These are phyloP conservation scores for Xylariaceae sp. DNA, from an alignment of 2,329 filamentous ascomycete genomes.

Conservation along the genomic window DNA sequence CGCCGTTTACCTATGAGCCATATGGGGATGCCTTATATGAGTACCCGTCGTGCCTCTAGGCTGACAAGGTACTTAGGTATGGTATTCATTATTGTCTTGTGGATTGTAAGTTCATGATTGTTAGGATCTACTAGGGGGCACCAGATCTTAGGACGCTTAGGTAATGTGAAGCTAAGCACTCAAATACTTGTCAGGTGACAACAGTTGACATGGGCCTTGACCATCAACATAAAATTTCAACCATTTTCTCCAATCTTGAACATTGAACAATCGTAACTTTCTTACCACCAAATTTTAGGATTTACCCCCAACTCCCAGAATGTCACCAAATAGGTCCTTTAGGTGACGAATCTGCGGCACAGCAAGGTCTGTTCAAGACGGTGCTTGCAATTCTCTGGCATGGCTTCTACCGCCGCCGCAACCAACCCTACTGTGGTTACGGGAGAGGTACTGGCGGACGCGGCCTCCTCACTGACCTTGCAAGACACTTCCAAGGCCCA, in stretches of 20 bases:
- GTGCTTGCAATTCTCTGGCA: conserved; percentile 16
- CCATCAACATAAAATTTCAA: conserved; percentile 14
- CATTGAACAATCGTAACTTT: background rate
- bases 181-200: too few species aligned
- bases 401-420: conserved; percentile 23
- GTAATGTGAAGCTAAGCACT: too few species aligned
- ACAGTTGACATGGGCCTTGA: background rate
- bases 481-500: conserved; percentile 31
- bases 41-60: too few species aligned
- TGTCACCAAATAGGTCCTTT: conserved; percentile 17
- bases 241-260: background rate
- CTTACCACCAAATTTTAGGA: conserved; percentile 4
- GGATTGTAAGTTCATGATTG: too few species aligned
- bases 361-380: conserved; percentile 2
- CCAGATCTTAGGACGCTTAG: too few species aligned
- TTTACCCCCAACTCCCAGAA: conserved; percentile 20
- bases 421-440: conserved; percentile 20
- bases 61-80: too few species aligned
- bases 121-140: too few species aligned
- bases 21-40: too few species aligned
- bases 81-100: too few species aligned
- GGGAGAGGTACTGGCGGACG: conserved; percentile 33
- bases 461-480: conserved; percentile 33
- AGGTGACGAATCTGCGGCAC: conserved; percentile 17
- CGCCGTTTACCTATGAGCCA: too few species aligned